Conservation (phyloP, 805 yeast genomes). For the Saccharomycopsis oosterbeekiorum region DNA sequence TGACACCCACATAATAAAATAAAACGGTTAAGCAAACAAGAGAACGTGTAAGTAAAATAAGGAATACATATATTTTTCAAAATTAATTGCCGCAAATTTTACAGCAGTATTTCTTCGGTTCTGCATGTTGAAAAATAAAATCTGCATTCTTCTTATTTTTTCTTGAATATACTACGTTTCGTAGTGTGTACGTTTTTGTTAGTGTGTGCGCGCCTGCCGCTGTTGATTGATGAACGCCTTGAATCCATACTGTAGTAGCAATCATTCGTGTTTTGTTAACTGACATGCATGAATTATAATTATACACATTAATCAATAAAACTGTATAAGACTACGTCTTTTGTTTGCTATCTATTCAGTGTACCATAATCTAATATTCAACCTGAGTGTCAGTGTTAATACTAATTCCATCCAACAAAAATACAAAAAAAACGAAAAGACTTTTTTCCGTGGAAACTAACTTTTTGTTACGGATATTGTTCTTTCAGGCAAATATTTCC, state of each 20-base stretch:
- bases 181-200: not conserved
- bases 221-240: not conserved
- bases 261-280: not conserved
- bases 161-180: not conserved
- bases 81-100: not conserved
- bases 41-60: not conserved
- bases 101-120: not conserved
- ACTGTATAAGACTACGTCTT: too few relatives aligned
- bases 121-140: slow-evolving; percentile 1
- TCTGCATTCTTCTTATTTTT: not conserved
- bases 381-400: too few relatives aligned
- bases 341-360: too few relatives aligned
- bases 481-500: too few relatives aligned
- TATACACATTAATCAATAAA: too few relatives aligned
- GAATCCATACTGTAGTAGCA: not conserved
- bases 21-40: not conserved
- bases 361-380: too few relatives aligned
- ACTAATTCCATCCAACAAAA: too few relatives aligned
- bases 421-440: too few relatives aligned
- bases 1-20: not conserved
- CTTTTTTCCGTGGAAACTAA: too few relatives aligned
- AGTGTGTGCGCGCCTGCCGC: not conserved
- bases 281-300: not conserved
- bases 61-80: not conserved
- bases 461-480: too few relatives aligned